Base-by-base conservation (phyloP, 208 protist species). In the Leishmania amazonensis region DNA sequence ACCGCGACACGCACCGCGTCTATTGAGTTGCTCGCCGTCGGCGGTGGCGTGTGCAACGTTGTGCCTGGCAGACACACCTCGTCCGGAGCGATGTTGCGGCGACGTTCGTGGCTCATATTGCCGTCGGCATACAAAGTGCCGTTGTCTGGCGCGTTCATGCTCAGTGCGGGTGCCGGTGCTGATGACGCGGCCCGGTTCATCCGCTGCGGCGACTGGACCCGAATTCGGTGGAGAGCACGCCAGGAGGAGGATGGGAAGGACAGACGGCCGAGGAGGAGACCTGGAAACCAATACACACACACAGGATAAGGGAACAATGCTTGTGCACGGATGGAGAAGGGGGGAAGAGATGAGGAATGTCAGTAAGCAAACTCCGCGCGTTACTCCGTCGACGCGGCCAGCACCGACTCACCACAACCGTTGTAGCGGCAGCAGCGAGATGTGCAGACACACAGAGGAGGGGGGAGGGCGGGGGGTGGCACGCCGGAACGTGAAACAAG, bases 21-120 rank as follows among this genome's bases (percentile, higher is more conserved):
- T 40, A 83, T 31, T 11, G 75, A 83, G 65, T 54, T 83, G 19
- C 31, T 57, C 13, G 53, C 40, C 0, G 80, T 78, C 4, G 65
- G 19, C 24, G 73, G 80, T 31, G 80, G 80, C 9, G 80, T 83
- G 54, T 71, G 74, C 64, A 68, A 28, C 45, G 4, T 13, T 38
- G 13, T 49, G 53, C 24, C 24, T 35, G 54, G 24, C 21, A 51
- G 53, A 19, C 45, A 75, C 47, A 45, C 60, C 3, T 57, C 47
- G 5, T 31, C n/a, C 0, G 81, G 60, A 7, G 31, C 31, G 17
- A 76, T 78, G 81, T 78, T 85, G 24, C 76, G 68, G 38, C 71
- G 75, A 15, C 35, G 54, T 3, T 78, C 75, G 8, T 78, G 47
- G 60, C 38, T 68, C 4, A 58, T 57, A 19, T 7, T 60, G 49